Conservation (phyloP, 139 green algal species). For the Zygnema circumcarinatum region DNA sequence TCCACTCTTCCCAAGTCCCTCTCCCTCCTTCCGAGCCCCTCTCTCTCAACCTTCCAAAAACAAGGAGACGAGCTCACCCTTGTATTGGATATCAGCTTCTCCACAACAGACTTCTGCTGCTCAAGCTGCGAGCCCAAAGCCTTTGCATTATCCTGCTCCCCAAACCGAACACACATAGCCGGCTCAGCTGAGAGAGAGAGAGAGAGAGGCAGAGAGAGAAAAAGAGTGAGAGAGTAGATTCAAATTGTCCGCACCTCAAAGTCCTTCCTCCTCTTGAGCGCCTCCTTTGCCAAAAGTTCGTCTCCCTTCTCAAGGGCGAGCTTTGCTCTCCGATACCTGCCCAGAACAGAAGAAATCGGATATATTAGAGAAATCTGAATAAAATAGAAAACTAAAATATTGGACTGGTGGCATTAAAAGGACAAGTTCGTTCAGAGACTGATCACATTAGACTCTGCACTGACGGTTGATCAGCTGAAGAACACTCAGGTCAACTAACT, state of each 20-base stretch:
- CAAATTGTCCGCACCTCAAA: conserved; percentile 80
- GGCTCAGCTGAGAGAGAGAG: too few relatives aligned
- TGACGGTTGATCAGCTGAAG: too few relatives aligned
- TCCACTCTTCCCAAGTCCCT: too few relatives aligned
- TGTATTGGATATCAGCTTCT: conserved; percentile 93
- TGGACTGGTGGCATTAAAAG: not conserved
- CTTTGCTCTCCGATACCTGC: conserved; percentile 84
- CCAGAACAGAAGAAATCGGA: conserved; percentile 76
- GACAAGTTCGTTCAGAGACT: not conserved
- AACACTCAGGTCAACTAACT: too few relatives aligned
- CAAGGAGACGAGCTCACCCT: conserved; percentile 38
- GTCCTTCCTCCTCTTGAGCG: conserved; percentile 84
- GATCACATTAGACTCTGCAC: too few relatives aligned
- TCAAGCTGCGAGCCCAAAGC: conserved; percentile 86
- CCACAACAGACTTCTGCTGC: conserved; percentile 82
- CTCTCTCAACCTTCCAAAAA: conserved; percentile 23
- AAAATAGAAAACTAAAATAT: conserved; percentile 4
- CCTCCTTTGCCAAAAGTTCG: conserved; percentile 94
- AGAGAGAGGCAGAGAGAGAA: too few relatives aligned
- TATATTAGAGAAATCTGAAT: conserved; percentile 20
- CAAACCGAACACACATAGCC: too few relatives aligned
- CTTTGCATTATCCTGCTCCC: conserved; percentile 80
- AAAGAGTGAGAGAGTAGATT: too few relatives aligned
- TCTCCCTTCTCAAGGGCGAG: conserved; percentile 94
- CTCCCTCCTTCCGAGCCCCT: too few relatives aligned